Evolutionary conservation across 1,284 basidiomycete species (phyloP).

Genomic region (Pyrrhoderma lamaoense): DNA sequence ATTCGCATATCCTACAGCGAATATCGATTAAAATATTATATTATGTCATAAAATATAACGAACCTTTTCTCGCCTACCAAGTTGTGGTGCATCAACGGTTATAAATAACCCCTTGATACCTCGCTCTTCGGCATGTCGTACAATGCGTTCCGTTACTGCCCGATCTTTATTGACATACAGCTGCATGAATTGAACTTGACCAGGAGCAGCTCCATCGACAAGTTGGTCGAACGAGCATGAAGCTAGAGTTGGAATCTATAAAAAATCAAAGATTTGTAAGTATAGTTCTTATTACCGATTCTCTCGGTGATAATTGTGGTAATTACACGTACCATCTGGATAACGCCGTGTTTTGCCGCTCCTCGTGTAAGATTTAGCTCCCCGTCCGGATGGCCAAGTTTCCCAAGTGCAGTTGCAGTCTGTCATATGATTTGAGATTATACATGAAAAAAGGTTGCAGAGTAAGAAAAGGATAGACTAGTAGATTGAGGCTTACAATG

Average conservation of each 20-base stretch:
- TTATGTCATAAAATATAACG: slow-evolving; percentile 5
- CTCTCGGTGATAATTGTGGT: neutral
- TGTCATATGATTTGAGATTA: slow-evolving; percentile 21
- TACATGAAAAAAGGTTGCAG: too few relatives aligned
- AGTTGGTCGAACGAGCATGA: slow-evolving; percentile 89
- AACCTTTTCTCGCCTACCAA: slow-evolving; percentile 82
- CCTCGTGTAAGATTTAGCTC: slow-evolving; percentile 84
- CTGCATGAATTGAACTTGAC: slow-evolving; percentile 77
- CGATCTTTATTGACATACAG: slow-evolving; percentile 83
- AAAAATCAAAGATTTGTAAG: neutral
- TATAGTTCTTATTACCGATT: neutral
- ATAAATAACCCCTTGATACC: slow-evolving; percentile 86
- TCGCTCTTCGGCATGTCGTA: slow-evolving; percentile 76
- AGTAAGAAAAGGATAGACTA: neutral
- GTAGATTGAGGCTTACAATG: slow-evolving; percentile 33
- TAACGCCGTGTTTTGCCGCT: slow-evolving; percentile 70
- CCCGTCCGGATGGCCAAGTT: slow-evolving; percentile 90
- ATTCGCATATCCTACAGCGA: slow-evolving; percentile 79
- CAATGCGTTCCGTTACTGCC: slow-evolving; percentile 72
- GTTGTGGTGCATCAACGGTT: slow-evolving; percentile 89
- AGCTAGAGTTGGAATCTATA: slow-evolving; percentile 79
- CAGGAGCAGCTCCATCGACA: slow-evolving; percentile 67
- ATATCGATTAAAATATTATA: neutral
- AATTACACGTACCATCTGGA: slow-evolving; percentile 69
- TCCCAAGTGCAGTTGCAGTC: slow-evolving; percentile 73